Percentiles rank a stretch among this genome's conserved stretches.
Evolutionary conservation across 2,329 filamentous ascomycete species (phyloP).

Genomic region (Epichloe sibirici): DNA sequence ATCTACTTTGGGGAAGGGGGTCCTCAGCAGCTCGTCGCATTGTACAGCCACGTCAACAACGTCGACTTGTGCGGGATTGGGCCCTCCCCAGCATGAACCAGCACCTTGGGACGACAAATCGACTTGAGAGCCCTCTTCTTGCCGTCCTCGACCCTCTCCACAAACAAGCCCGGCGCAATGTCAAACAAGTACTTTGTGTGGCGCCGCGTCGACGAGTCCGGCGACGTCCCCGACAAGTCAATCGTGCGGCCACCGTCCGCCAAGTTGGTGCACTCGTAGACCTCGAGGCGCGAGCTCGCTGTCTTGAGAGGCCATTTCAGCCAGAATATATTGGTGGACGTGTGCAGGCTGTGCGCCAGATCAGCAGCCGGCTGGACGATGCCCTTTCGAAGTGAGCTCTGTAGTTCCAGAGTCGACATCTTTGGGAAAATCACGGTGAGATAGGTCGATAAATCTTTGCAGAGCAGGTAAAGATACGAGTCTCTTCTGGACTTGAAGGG

Average conservation of each 20-base stretch:
- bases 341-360: conserved; percentile 24
- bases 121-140: conserved; percentile 20
- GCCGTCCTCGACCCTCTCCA: conserved; percentile 22
- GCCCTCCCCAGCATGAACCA: conserved; percentile 18
- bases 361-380: conserved; percentile 24
- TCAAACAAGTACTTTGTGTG: conserved; percentile 25
- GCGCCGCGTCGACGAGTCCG: conserved; percentile 16
- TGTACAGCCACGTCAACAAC: conserved; percentile 19
- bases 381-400: conserved; percentile 19
- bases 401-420: conserved; percentile 16
- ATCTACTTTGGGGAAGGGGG: neutral
- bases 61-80: conserved; percentile 19
- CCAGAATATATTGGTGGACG: conserved; percentile 21
- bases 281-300: conserved; percentile 22
- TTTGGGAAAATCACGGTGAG: conserved; percentile 19
- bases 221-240: conserved; percentile 18
- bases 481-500: conserved; percentile 18
- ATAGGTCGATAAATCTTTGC: conserved; percentile 22
- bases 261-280: conserved; percentile 25
- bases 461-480: conserved; percentile 17
- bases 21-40: conserved; percentile 4
- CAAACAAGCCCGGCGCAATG: conserved; percentile 24
- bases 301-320: conserved; percentile 26
- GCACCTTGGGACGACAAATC: conserved; percentile 22
- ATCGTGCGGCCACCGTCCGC: conserved; percentile 18